Percentiles rank a stretch among this genome's conserved stretches.
Evolutionary conservation across 148 eudicot species (phyloP).

Genomic region (Heliamphora exappendiculata): DNA sequence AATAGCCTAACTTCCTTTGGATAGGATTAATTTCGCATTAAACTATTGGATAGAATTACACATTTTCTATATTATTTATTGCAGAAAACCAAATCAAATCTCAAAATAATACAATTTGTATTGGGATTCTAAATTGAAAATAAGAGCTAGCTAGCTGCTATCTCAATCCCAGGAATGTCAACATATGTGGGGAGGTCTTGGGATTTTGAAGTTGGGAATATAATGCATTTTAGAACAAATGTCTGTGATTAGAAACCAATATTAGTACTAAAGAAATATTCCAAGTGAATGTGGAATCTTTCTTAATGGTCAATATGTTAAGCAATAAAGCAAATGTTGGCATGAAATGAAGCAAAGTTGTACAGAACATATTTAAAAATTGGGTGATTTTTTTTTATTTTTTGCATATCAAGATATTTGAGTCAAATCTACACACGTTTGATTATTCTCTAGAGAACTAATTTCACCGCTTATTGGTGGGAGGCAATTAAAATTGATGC

Average conservation of each 20-base stretch:
- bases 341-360: too few relatives aligned
- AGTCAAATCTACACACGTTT: too few relatives aligned
- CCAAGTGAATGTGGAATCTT: constrained; percentile 15
- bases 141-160: too few relatives aligned
- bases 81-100: background rate
- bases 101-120: background rate
- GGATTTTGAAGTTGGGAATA: background rate
- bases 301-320: background rate
- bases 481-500: too few relatives aligned
- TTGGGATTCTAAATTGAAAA: background rate
- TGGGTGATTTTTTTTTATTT: too few relatives aligned
- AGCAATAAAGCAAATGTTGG: too few relatives aligned
- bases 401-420: too few relatives aligned
- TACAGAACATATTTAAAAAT: too few relatives aligned
- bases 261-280: constrained; percentile 11
- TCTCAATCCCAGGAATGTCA: background rate
- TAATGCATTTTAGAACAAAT: background rate
- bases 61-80: background rate
- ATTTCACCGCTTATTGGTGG: too few relatives aligned
- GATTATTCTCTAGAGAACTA: too few relatives aligned
- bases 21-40: background rate
- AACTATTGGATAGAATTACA: background rate
- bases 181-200: background rate
- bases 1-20: background rate
- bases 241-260: background rate